Evolutionary conservation across 805 yeast species (phyloP).

Genomic region (Candida xiaguanensis): DNA sequence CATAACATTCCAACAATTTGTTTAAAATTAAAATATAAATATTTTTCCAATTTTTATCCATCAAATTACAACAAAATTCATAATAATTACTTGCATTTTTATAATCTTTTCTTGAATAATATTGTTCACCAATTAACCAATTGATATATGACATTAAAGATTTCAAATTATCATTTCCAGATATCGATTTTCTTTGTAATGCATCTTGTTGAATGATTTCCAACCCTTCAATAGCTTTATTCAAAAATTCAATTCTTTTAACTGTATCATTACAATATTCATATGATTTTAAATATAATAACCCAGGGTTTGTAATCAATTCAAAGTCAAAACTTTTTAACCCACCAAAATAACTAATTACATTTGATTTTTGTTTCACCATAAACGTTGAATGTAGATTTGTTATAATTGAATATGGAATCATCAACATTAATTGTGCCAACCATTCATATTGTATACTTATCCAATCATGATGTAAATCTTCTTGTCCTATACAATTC

Average conservation of each 20-base stretch:
- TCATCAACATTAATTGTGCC: conserved; percentile 50
- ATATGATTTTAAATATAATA: conserved; percentile 23
- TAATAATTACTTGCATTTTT: conserved; percentile 19
- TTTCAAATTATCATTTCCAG: conserved; percentile 5
- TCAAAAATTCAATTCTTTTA: conserved; percentile 29
- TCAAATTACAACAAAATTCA: conserved; percentile 9
- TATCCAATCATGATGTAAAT: conserved; percentile 43
- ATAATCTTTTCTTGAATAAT: conserved; percentile 16
- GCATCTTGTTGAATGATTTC: conserved; percentile 1
- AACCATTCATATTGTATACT: conserved; percentile 64
- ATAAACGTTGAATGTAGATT: conserved; percentile 13
- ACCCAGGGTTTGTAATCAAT: conserved; percentile 26
- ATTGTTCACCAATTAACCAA: conserved; percentile 51
- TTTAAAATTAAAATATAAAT: neutral
- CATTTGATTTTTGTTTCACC: conserved; percentile 12
- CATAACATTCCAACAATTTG: conserved; percentile 5
- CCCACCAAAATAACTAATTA: conserved; percentile 30
- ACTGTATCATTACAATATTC: conserved; percentile 16
- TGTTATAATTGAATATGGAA: conserved; percentile 40
- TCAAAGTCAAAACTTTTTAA: conserved; percentile 22
- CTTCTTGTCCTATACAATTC: conserved; percentile 18
- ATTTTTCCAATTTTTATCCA: conserved; percentile 3
- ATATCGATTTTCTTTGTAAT: neutral
- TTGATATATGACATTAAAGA: conserved; percentile 26
- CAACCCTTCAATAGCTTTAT: conserved; percentile 20